phyloP scores from a whole-genome alignment of 2,329 filamentous ascomycete genomes.

The Colletotrichum phormii region DNA sequence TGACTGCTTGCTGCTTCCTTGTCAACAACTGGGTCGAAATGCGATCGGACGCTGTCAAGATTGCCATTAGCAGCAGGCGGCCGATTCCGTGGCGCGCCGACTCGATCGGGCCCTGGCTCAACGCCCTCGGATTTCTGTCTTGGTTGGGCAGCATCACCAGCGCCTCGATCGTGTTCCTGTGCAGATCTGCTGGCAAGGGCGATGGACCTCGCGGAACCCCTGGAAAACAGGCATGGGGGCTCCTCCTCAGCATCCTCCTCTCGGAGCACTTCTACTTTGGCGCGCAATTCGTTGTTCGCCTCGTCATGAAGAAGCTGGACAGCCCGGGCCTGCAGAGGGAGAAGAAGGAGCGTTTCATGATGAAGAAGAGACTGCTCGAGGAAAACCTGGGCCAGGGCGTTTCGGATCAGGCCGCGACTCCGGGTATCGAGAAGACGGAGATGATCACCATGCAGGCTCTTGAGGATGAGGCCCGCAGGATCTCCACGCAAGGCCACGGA shows the following conservation, averaged over 20 bases:
- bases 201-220: slow-evolving; percentile 75
- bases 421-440: slow-evolving; percentile 63
- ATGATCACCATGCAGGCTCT: slow-evolving; percentile 74
- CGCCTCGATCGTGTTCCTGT: slow-evolving; percentile 89
- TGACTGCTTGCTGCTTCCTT: slow-evolving; percentile 90
- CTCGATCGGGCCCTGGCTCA: slow-evolving; percentile 93
- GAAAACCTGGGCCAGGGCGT: slow-evolving; percentile 74
- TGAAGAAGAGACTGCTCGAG: slow-evolving; percentile 83
- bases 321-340: slow-evolving; percentile 89
- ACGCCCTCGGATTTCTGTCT: slow-evolving; percentile 87
- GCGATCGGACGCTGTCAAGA: slow-evolving; percentile 93
- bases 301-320: slow-evolving; percentile 82
- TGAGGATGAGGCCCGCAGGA: slow-evolving; percentile 70
- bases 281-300: slow-evolving; percentile 77
- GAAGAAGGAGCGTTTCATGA: slow-evolving; percentile 80
- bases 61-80: slow-evolving; percentile 87
- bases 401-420: slow-evolving; percentile 59
- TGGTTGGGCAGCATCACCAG: slow-evolving; percentile 94
- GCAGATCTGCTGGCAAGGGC: slow-evolving; percentile 80
- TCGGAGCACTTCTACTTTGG: slow-evolving; percentile 92
- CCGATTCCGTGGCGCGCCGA: slow-evolving; percentile 92
- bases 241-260: slow-evolving; percentile 85
- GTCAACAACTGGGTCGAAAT: slow-evolving; percentile 98
- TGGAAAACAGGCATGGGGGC: slow-evolving; percentile 78
- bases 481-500: slow-evolving; percentile 61